Percentiles rank a stretch among this genome's conserved stretches.
These are phyloP conservation scores for Osmozyma mogii DNA, from an alignment of 805 yeast species.

Conservation along the genomic window DNA sequence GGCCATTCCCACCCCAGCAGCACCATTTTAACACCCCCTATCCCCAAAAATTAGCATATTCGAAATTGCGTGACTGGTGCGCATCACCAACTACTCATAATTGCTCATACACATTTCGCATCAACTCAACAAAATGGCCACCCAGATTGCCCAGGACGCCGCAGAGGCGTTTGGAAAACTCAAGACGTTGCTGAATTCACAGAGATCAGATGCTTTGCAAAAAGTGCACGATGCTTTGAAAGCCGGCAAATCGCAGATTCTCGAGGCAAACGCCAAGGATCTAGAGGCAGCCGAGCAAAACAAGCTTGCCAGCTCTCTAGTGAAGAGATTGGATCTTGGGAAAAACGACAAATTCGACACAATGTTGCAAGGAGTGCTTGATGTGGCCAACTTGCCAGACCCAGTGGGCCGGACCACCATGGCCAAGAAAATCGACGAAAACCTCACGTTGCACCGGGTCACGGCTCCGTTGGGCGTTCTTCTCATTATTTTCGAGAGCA, in stretches of 20 bases:
- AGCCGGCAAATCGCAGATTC: conserved; percentile 49
- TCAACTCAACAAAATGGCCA: conserved; percentile 40
- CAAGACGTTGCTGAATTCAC: conserved; percentile 66
- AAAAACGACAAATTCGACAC: conserved; percentile 80
- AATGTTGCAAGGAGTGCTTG: conserved; percentile 91
- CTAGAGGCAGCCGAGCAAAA: conserved; percentile 59
- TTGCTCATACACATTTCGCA: not conserved
- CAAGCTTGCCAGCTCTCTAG: conserved; percentile 58
- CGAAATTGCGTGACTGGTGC: too few species aligned
- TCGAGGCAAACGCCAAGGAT: conserved; percentile 70
- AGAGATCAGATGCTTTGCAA: conserved; percentile 65
- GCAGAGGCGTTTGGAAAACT: conserved; percentile 76
- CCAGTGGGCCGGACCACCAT: conserved; percentile 88
- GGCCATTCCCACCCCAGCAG: too few species aligned
- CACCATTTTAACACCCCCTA: too few species aligned
- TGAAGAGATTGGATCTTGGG: conserved; percentile 78
- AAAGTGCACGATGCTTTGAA: conserved; percentile 65
- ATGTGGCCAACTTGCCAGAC: conserved; percentile 82
- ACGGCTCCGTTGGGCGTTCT: conserved; percentile 94
- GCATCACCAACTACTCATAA: not conserved
- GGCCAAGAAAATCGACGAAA: conserved; percentile 82
- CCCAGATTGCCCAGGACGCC: conserved; percentile 71
- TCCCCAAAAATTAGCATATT: too few species aligned
- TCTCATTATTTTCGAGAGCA: conserved; percentile 85
- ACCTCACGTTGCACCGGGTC: conserved; percentile 71